Base-by-base conservation (phyloP, 2,329 filamentous ascomycete genomes). In the Alternaria sp. region DNA sequence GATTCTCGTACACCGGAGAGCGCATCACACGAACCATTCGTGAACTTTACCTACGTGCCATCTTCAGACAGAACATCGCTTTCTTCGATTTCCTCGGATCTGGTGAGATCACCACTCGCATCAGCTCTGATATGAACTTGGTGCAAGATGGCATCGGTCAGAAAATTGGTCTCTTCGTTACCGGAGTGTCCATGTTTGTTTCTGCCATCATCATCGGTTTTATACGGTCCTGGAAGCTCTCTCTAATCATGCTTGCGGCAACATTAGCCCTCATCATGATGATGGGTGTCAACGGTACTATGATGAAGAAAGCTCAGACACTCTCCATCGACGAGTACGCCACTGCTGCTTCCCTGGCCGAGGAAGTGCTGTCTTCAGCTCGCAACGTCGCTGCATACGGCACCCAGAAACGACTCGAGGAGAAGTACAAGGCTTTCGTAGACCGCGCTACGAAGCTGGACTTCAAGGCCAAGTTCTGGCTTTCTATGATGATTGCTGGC, bases 321-420 rank as follows among this genome's bases (percentile, higher is more conserved):
- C 60, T 88, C 61, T 91, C 92, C 2, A 84, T 97, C 53, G 85
- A 90, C 56, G 88, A 93, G 0, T 97, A 97, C 74, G 94, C 93
- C 25, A 84, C 89, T 53, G 95, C 94, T 67, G 95, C 94, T 60
- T 94, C 91, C 2, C 87, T 98, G 12, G 95, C 93, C 5, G 96
- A 98, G 76, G 96, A 99, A 81, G 95, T 97, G 58, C 87, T 99
- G 73, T 94, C 93, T 79, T 97, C 94, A 1, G 91, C 98, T 70
- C 90, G 96, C 67, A 98, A 97, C 75, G 92, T 95, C 7, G 89
- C 93, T 8, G 96, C 96, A 28, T 99, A 97, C 75, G 93, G 93
- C 46, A 97, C 94, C 0, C 94, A 98, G 79, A 92, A 95, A 60
- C 94, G 95, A 67, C 87, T 98, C n/a, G 93, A 95, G 11, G 87